Evolutionary conservation across 2,329 filamentous ascomycete species (phyloP).

Genomic region (Colletotrichum paranaense): DNA sequence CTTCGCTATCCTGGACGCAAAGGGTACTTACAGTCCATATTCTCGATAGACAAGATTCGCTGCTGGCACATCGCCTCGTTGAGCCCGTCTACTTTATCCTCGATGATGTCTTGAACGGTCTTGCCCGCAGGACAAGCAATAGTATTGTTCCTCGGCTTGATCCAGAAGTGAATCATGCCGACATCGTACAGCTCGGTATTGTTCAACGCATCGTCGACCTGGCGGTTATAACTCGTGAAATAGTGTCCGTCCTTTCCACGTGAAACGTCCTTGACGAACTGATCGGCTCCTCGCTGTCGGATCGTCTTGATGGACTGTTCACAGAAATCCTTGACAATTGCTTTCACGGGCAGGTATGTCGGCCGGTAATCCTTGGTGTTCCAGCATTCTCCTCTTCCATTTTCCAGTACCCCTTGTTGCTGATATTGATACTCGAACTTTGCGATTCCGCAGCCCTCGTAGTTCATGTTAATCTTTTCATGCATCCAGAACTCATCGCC

Average conservation of each 20-base stretch:
- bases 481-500: slow-evolving; percentile 24
- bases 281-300: not conserved
- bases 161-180: slow-evolving; percentile 26
- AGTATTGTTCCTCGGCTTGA: slow-evolving; percentile 7
- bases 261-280: not conserved
- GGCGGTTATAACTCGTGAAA: slow-evolving; percentile 27
- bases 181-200: not conserved
- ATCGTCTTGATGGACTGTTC: not conserved
- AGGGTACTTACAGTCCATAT: slow-evolving; percentile 10
- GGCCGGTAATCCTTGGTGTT: not conserved
- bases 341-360: slow-evolving; percentile 1
- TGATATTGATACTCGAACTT: not conserved
- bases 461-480: not conserved
- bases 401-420: not conserved
- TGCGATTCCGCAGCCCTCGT: slow-evolving; percentile 20
- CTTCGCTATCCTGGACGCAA: too few species aligned
- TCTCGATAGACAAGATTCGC: not conserved
- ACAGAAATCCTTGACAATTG: slow-evolving; percentile 6
- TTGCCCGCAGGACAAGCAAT: not conserved
- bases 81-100: not conserved
- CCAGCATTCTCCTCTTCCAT: slow-evolving; percentile 22
- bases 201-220: not conserved
- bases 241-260: slow-evolving; percentile 3
- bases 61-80: not conserved
- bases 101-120: not conserved